Conservation (phyloP, 2,329 filamentous ascomycete genomes). For the Metarhizium rileyi region DNA sequence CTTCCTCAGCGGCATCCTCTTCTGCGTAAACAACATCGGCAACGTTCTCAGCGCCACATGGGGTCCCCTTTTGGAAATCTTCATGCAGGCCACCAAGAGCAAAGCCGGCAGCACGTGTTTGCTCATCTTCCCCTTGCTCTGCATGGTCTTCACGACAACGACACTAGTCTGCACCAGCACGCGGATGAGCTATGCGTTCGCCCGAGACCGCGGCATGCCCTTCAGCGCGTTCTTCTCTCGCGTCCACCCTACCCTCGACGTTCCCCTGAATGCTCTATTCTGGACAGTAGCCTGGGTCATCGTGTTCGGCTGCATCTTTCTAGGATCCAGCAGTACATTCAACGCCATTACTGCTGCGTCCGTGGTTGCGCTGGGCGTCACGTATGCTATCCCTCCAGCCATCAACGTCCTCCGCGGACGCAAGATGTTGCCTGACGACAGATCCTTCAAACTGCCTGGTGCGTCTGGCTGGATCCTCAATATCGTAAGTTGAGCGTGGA, state of each 20-base stretch:
- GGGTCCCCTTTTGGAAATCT: conserved; percentile 53
- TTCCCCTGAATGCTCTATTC: conserved; percentile 58
- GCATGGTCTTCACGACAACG: conserved; percentile 54
- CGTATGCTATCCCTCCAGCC: conserved; percentile 64
- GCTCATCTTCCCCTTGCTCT: conserved; percentile 56
- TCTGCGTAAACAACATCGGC: conserved; percentile 50
- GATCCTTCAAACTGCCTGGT: conserved; percentile 26
- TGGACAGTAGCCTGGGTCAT: conserved; percentile 53
- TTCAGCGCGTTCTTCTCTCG: conserved; percentile 48
- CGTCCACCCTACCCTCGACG: conserved; percentile 50
- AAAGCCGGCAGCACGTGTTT: conserved; percentile 54
- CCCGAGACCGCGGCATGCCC: conserved; percentile 56
- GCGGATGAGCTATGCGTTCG: conserved; percentile 61
- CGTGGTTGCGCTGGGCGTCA: conserved; percentile 63
- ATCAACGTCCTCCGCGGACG: conserved; percentile 61
- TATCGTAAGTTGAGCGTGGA: conserved; percentile 13
- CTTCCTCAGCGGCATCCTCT: conserved; percentile 54
- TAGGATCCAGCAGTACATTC: conserved; percentile 58
- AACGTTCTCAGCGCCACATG: conserved; percentile 44
- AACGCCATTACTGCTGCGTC: conserved; percentile 64
- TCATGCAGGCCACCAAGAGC: conserved; percentile 53
- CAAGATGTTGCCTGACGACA: conserved; percentile 48
- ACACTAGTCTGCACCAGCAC: conserved; percentile 57
- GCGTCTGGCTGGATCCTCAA: conserved; percentile 28
- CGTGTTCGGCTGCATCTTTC: conserved; percentile 60